A percentile compares a stretch with the other conserved stretches of the same genome.
Evolutionary conservation across 176 grass and related monocot genomes (phyloP).

Genomic region (Poa pratensis): DNA sequence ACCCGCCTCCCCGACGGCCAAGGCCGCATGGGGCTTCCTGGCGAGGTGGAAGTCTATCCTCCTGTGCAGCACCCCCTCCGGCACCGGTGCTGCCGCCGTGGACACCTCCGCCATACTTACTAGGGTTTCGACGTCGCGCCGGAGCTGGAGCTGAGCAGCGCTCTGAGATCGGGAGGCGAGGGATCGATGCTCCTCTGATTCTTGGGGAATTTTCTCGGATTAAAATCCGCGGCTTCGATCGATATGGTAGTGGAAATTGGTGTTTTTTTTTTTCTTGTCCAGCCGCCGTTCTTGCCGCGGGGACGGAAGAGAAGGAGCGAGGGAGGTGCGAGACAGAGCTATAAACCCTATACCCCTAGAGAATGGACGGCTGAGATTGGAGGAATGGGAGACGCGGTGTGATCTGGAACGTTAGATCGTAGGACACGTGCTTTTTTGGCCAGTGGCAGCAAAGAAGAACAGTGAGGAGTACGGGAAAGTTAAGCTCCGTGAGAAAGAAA

Average conservation of each 20-base stretch:
- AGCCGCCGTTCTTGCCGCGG: constrained; percentile 51
- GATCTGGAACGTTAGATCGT: constrained; percentile 28
- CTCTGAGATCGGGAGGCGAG: background rate
- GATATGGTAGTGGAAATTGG: constrained; percentile 22
- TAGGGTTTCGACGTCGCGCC: constrained; percentile 40
- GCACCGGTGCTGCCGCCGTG: constrained; percentile 30
- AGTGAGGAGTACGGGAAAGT: background rate
- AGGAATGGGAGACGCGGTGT: background rate
- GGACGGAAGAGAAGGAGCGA: constrained; percentile 39
- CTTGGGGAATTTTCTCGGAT: background rate
- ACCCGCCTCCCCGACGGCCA: constrained; percentile 49
- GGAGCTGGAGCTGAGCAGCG: background rate
- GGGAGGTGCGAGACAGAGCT: background rate
- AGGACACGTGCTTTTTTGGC: background rate
- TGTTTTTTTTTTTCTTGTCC: background rate
- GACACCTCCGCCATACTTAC: constrained; percentile 42
- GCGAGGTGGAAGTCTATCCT: constrained; percentile 82
- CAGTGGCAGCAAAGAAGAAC: background rate
- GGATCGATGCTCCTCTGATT: background rate
- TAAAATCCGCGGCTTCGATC: constrained; percentile 35
- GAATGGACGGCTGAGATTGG: constrained; percentile 24
- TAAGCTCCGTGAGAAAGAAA: no score
- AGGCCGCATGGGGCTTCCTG: constrained; percentile 47
- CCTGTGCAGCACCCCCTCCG: constrained; percentile 70
- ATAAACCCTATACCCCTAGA: constrained; percentile 67